These are phyloP conservation scores for Cordyceps cateniannulata DNA, from an alignment of 2,329 filamentous ascomycete genomes.

Conservation along the genomic window DNA sequence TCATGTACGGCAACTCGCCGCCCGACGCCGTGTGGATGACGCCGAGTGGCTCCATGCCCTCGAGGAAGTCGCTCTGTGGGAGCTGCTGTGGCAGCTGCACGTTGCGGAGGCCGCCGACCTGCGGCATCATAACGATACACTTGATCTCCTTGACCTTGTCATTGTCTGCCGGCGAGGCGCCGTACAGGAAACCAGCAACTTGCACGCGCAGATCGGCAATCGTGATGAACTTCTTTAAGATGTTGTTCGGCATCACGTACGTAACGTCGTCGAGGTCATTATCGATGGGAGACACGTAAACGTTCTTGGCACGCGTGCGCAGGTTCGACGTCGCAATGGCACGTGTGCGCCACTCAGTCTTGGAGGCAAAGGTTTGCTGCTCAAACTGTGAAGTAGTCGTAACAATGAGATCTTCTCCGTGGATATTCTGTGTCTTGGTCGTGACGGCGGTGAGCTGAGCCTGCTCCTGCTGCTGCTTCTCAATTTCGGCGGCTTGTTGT, in stretches of 20 bases:
- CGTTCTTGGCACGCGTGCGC: slow-evolving; percentile 90
- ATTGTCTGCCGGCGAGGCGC: slow-evolving; percentile 86
- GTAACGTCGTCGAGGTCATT: slow-evolving; percentile 86
- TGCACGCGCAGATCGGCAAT: slow-evolving; percentile 95
- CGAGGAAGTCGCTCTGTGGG: slow-evolving; percentile 86
- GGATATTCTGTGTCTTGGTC: slow-evolving; percentile 95
- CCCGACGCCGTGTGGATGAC: slow-evolving; percentile 94
- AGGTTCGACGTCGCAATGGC: slow-evolving; percentile 96
- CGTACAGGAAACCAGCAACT: slow-evolving; percentile 93
- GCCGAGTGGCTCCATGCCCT: slow-evolving; percentile 81
- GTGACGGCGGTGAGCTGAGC: slow-evolving; percentile 94
- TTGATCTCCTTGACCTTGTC: slow-evolving; percentile 95
- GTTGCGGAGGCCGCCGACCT: slow-evolving; percentile 88
- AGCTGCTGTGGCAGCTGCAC: slow-evolving; percentile 85
- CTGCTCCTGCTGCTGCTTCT: slow-evolving; percentile 97
- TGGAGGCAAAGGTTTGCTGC: slow-evolving; percentile 94
- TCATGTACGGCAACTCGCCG: slow-evolving; percentile 95
- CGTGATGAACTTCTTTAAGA: slow-evolving; percentile 96
- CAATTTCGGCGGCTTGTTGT: slow-evolving; percentile 96
- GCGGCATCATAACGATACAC: slow-evolving; percentile 95
- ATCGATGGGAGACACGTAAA: slow-evolving; percentile 96
- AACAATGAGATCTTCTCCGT: slow-evolving; percentile 95
- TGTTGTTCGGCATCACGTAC: slow-evolving; percentile 98
- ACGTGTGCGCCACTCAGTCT: slow-evolving; percentile 96
- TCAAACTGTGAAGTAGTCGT: slow-evolving; percentile 98